These are phyloP conservation scores for Curvularia verruculosa DNA, from an alignment of 2,329 filamentous ascomycete species.

Conservation along the genomic window DNA sequence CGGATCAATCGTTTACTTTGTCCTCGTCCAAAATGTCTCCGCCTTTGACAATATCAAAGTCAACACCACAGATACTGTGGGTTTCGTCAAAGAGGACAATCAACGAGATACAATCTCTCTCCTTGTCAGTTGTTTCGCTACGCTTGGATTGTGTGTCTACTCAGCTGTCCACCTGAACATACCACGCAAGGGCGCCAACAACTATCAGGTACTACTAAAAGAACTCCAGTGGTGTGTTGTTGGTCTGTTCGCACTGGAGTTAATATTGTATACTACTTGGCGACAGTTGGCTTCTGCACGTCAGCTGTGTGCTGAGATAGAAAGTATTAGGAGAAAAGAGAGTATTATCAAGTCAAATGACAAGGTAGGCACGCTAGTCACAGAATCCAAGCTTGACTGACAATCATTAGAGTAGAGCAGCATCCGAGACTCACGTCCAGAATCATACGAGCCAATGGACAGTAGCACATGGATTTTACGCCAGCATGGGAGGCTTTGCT, in stretches of 20 bases:
- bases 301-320: constrained; percentile 13
- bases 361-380: not conserved
- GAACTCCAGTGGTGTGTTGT: constrained; percentile 18
- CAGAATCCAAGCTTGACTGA: not conserved
- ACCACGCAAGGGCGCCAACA: constrained; percentile 5
- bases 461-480: constrained; percentile 20
- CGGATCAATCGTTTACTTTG: not conserved
- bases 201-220: constrained; percentile 5
- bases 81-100: constrained; percentile 12
- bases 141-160: constrained; percentile 25
- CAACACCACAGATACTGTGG: constrained; percentile 8
- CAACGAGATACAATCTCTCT: constrained; percentile 3
- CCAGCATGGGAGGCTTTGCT: constrained; percentile 25
- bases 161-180: constrained; percentile 27
- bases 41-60: not conserved
- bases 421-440: not conserved
- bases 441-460: constrained; percentile 18
- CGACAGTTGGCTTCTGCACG: constrained; percentile 17
- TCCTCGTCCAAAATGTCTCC: not conserved
- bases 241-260: constrained; percentile 23
- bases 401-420: not conserved
- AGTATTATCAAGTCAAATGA: not conserved
- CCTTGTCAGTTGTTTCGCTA: constrained; percentile 20
- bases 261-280: constrained; percentile 20
- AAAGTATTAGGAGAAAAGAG: not conserved